Evolutionary conservation across 805 yeast species (phyloP).

Genomic region (Komagataella mondaviorum): DNA sequence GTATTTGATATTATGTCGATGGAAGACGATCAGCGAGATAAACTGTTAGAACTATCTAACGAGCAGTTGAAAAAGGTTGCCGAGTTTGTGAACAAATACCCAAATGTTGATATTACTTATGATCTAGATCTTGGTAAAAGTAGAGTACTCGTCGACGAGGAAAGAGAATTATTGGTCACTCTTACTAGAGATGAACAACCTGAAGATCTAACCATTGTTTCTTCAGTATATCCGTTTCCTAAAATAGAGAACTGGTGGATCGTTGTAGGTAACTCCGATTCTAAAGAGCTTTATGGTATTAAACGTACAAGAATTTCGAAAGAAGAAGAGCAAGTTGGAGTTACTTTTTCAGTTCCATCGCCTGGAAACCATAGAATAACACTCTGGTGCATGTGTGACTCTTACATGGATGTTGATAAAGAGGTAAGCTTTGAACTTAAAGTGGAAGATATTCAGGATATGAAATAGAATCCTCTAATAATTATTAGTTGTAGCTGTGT

Average conservation of each 20-base stretch:
- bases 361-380: conserved; percentile 50
- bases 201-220: conserved; percentile 41
- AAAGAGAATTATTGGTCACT: conserved; percentile 30
- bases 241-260: conserved; percentile 81
- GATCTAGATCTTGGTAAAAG: conserved; percentile 27
- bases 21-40: conserved; percentile 51
- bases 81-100: conserved; percentile 79
- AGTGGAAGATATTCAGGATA: background rate
- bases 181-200: conserved; percentile 69
- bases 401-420: conserved; percentile 87
- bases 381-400: conserved; percentile 83
- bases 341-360: conserved; percentile 45
- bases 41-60: conserved; percentile 37
- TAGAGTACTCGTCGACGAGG: conserved; percentile 30
- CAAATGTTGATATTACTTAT: conserved; percentile 64
- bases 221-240: conserved; percentile 43
- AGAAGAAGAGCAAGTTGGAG: conserved; percentile 34
- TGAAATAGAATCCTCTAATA: no score
- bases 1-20: conserved; percentile 71
- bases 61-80: conserved; percentile 55
- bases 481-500: no score
- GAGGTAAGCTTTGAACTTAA: conserved; percentile 39
- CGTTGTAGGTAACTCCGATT: conserved; percentile 55
- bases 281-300: conserved; percentile 57
- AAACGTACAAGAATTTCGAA: conserved; percentile 45